phyloP scores from a whole-genome alignment of 2,329 filamentous ascomycete species.

The Hypoxylon sp. region DNA sequence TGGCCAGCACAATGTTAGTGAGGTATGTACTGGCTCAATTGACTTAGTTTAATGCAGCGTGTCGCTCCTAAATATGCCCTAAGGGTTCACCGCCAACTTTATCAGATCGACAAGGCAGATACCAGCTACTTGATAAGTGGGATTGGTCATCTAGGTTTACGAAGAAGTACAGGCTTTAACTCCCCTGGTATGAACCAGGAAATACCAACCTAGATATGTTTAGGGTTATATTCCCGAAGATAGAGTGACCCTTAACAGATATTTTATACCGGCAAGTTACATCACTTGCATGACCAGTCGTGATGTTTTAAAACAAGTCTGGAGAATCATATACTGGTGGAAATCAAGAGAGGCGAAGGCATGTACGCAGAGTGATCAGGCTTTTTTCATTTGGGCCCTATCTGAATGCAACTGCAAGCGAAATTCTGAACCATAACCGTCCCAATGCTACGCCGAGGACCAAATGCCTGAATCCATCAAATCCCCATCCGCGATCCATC shows the following conservation, averaged over 20 bases:
- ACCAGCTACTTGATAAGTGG: background rate
- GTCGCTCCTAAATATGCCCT: background rate
- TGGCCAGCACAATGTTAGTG: background rate
- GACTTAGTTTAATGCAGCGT: slow-evolving; percentile 2
- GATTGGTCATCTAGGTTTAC: background rate
- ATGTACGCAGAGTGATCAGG: slow-evolving; percentile 49
- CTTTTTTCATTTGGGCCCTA: slow-evolving; percentile 54
- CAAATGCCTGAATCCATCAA: slow-evolving; percentile 56
- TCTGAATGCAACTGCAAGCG: slow-evolving; percentile 53
- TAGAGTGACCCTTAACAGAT: background rate
- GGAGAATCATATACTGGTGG: background rate
- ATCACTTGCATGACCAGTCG: background rate
- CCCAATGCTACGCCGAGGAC: slow-evolving; percentile 57
- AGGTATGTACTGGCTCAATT: background rate
- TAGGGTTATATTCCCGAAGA: background rate
- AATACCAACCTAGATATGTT: background rate
- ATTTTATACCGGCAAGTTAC: background rate
- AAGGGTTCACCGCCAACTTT: slow-evolving; percentile 6
- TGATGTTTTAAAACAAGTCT: background rate
- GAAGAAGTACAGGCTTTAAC: background rate
- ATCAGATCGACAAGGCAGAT: slow-evolving; percentile 12
- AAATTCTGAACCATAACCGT: slow-evolving; percentile 54
- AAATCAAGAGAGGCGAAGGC: slow-evolving; percentile 3
- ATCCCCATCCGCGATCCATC: slow-evolving; percentile 52
- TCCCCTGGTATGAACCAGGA: background rate